Conservation (phyloP, 2,329 filamentous ascomycete species). For the Arthrinium phaeospermum region DNA sequence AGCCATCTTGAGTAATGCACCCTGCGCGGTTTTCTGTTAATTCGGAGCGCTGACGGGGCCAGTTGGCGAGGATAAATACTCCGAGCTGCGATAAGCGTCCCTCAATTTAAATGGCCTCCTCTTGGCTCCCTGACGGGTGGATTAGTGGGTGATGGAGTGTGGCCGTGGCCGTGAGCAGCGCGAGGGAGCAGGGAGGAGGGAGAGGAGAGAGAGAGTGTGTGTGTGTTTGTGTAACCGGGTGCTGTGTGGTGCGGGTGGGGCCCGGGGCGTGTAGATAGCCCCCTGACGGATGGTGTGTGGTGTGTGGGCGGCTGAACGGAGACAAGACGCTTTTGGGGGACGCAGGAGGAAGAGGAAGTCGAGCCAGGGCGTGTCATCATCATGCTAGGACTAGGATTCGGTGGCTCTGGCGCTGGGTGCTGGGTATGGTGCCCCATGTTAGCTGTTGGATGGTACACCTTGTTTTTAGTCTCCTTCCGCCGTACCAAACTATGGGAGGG, state of each 20-base stretch:
- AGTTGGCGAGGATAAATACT: constrained; percentile 37
- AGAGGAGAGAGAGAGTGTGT: background rate
- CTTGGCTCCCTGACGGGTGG: constrained; percentile 25
- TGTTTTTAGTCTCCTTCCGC: constrained; percentile 18
- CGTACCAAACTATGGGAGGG: constrained; percentile 17
- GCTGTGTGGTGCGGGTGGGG: constrained; percentile 3
- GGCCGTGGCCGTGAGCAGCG: background rate
- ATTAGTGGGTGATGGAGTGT: constrained; percentile 5
- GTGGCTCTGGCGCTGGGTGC: background rate
- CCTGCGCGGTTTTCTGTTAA: constrained; percentile 22
- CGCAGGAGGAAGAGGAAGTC: background rate
- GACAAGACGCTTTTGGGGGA: constrained; percentile 14
- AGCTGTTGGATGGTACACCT: constrained; percentile 12
- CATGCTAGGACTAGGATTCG: background rate
- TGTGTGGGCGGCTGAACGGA: constrained; percentile 17
- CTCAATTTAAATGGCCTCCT: constrained; percentile 33
- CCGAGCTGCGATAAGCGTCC: constrained; percentile 40
- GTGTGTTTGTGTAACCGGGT: constrained; percentile 21
- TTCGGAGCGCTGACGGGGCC: constrained; percentile 31
- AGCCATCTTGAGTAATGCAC: constrained; percentile 34
- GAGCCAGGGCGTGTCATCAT: constrained; percentile 15
- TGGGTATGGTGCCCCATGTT: background rate
- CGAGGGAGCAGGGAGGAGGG: no score
- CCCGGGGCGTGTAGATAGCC: background rate
- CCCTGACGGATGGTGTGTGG: background rate